Base-by-base conservation (phyloP, 345 rosid genomes). In the Salix suchowensis region DNA sequence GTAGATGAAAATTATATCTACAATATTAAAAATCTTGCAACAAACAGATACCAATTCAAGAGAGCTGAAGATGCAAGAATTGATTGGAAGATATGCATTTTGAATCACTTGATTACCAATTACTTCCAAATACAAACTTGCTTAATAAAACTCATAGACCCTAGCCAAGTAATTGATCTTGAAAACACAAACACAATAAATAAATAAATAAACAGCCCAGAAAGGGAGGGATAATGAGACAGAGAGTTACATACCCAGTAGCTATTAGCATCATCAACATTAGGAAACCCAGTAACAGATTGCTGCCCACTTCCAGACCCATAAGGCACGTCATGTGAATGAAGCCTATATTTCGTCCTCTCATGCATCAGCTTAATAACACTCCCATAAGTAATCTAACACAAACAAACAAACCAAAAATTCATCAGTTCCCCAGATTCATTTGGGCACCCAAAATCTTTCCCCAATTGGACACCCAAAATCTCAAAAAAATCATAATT, bases 221-320 rank as follows among this genome's bases (percentile, higher is more conserved):
- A 26, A 39, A 36, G 28, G 3, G 7, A 65, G 9, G 74, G 46
- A 42, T 42, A 42, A 42, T 42, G 37, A 70, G 19, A 54, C 65
- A 75, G 66, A 80, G 71, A 66, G 68, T 30, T 87, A 94, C 97
- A 48, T 89, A 96, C 99, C 98, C 99, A 96, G 80, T 94, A 96
- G 82, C 99, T 94, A 74, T 96, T 96, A 74, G 99, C 80, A 80
- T 96, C 99, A 78, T 90, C 94, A 16, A 91, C 96, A 8, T 80
- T 85, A 11, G 97, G 92, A 79, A 89, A 96, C 50, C 96, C 92
- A 14, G 99, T 96, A 28, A 96, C 99, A 2, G 99, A 96, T 80
- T 96, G 99, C 85, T 96, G 99, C 55, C 99, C 99, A 78, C 98
- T 94, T 21, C 99, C 99, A 34, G 99, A 94, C 40, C 99, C 99